Evolutionary conservation across 345 rosid genomes (phyloP).

Genomic region (Toxicodendron radicans): DNA sequence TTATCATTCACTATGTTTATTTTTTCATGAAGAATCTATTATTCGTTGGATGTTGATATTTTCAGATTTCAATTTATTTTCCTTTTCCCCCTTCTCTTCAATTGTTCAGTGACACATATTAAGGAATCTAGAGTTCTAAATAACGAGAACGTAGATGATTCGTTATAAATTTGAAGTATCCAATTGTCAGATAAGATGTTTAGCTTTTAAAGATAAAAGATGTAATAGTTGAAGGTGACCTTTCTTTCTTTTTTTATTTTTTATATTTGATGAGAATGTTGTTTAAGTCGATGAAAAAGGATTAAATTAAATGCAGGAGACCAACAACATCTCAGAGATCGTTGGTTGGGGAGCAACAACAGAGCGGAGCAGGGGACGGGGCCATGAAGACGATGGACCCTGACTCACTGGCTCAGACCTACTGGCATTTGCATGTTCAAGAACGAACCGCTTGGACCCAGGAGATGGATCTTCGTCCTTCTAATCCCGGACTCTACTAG

Average conservation of each 20-base stretch:
- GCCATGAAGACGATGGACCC: conserved; percentile 63
- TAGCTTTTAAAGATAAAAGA: no score
- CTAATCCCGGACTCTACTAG: conserved; percentile 37
- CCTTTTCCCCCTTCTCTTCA: neutral
- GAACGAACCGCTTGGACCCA: conserved; percentile 90
- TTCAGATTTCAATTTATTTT: neutral
- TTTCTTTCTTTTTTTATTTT: no score
- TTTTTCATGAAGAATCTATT: neutral
- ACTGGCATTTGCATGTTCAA: conserved; percentile 91
- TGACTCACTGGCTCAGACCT: conserved; percentile 81
- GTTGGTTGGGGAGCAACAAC: conserved; percentile 47
- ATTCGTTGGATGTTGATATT: no score
- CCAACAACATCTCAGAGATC: conserved; percentile 41
- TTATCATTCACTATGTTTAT: neutral
- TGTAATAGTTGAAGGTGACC: no score
- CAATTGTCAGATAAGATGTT: no score
- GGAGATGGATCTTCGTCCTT: conserved; percentile 82
- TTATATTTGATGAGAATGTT: no score
- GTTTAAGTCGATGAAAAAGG: neutral
- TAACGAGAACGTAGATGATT: no score
- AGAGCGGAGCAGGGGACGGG: conserved; percentile 23
- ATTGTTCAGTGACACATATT: neutral
- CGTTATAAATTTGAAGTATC: no score
- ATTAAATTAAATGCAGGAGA: conserved; percentile 47
- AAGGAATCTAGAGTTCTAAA: neutral